Evolutionary conservation across 768 basidiomycete species (phyloP).

Genomic region (Tricholoma flavovirens): DNA sequence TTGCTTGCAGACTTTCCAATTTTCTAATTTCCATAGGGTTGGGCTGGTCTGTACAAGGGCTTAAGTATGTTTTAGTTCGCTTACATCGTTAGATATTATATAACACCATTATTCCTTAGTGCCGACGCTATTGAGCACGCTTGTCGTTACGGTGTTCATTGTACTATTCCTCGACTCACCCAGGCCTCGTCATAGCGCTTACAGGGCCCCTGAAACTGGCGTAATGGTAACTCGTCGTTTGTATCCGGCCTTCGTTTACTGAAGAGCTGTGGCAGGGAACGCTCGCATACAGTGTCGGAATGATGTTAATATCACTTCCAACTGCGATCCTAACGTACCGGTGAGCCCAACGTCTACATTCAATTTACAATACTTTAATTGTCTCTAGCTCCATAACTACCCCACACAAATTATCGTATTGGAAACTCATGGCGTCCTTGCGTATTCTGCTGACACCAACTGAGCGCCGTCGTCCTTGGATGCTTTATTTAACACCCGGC

Average conservation of each 20-base stretch:
- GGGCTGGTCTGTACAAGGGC: conserved; percentile 76
- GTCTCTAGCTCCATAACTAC: conserved; percentile 69
- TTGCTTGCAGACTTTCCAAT: conserved; percentile 1
- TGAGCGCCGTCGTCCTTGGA: conserved; percentile 74
- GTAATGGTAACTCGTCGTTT: conserved; percentile 31
- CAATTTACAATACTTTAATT: conserved; percentile 4
- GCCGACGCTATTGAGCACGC: conserved; percentile 42
- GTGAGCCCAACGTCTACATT: conserved; percentile 32
- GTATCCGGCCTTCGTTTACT: background rate
- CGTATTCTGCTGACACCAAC: conserved; percentile 76
- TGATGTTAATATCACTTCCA: conserved; percentile 63
- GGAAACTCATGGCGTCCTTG: conserved; percentile 50
- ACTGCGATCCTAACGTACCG: conserved; percentile 72
- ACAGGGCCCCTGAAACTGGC: conserved; percentile 58
- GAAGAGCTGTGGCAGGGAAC: conserved; percentile 37
- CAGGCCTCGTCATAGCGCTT: conserved; percentile 56
- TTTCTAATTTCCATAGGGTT: conserved; percentile 37
- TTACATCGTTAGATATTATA: background rate
- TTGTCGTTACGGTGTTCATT: conserved; percentile 52
- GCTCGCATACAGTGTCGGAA: conserved; percentile 55
- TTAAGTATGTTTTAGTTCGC: conserved; percentile 36
- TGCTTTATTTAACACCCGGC: conserved; percentile 74
- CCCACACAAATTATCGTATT: conserved; percentile 67
- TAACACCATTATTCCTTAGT: conserved; percentile 22
- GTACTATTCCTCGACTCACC: conserved; percentile 53